phyloP scores from a whole-genome alignment of 192 early-diverging fungal species.

The Coemansia sp. region DNA sequence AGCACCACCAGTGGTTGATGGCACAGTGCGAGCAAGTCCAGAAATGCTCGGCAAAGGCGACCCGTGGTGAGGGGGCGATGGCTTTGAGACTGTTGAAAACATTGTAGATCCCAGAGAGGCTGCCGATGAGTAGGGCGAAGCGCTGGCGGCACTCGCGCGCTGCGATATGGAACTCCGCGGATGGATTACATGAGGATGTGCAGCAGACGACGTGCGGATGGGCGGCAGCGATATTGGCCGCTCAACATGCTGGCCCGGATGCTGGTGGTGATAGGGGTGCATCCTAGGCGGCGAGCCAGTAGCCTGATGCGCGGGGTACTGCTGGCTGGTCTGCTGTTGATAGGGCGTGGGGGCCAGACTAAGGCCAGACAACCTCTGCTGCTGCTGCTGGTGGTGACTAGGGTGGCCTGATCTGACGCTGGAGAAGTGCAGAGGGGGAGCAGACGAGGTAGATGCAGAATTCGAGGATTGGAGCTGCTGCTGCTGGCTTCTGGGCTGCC shows the following conservation, averaged over 20 bases:
- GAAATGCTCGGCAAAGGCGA: slow-evolving; percentile 11
- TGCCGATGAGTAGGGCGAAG: slow-evolving; percentile 16
- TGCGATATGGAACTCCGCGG: neutral
- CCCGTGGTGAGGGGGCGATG: slow-evolving; percentile 18
- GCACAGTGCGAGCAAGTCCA: slow-evolving; percentile 5
- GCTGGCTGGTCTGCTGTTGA: slow-evolving; percentile 9
- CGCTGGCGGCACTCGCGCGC: slow-evolving; percentile 2
- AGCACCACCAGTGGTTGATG: slow-evolving; percentile 3
- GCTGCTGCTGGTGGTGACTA: slow-evolving; percentile 23
- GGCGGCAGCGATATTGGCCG: slow-evolving; percentile 23
- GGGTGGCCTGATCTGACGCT: slow-evolving; percentile 2
- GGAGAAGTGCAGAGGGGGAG: slow-evolving; percentile 17
- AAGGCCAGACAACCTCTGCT: slow-evolving; percentile 11
- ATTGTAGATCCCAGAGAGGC: slow-evolving; percentile 18
- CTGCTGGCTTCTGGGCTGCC: slow-evolving; percentile 8
- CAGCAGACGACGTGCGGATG: slow-evolving; percentile 15
- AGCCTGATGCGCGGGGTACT: slow-evolving; percentile 17
- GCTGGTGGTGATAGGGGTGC: slow-evolving; percentile 6
- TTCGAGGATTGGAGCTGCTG: slow-evolving; percentile 21
- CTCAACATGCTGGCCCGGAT: slow-evolving; percentile 10
- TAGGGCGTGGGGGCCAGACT: neutral
- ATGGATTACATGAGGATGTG: slow-evolving; percentile 3
- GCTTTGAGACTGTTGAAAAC: slow-evolving; percentile 22
- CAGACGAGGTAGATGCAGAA: slow-evolving; percentile 25
- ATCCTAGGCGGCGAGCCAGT: slow-evolving; percentile 21